Percentiles rank a stretch among this genome's conserved stretches.
phyloP scores from a whole-genome alignment of 495 filamentous ascomycete genomes.

The Amniculicola lignicola region DNA sequence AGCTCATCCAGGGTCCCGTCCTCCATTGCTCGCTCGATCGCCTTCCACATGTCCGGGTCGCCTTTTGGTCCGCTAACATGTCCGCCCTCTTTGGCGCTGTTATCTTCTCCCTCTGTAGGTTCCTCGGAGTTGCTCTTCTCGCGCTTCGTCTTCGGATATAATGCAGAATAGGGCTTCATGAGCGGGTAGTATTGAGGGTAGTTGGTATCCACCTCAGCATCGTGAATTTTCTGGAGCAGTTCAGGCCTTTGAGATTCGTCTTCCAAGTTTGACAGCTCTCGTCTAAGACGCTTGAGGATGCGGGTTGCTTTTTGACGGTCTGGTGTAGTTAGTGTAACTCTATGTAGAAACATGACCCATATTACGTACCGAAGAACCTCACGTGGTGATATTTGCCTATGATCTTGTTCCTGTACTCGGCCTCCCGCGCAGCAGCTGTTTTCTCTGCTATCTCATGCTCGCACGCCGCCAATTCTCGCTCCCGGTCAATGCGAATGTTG shows the following conservation, averaged over 20 bases:
- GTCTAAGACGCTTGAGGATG: constrained; percentile 60
- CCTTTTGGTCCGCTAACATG: constrained; percentile 25
- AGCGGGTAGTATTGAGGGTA: constrained; percentile 84
- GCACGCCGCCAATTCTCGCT: constrained; percentile 75
- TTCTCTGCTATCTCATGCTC: constrained; percentile 64
- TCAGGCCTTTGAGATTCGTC: constrained; percentile 50
- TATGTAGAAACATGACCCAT: neutral
- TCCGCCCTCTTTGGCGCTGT: neutral
- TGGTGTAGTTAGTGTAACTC: constrained; percentile 38
- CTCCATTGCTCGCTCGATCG: constrained; percentile 66
- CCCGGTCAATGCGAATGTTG: constrained; percentile 68
- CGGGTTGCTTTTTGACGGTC: constrained; percentile 83
- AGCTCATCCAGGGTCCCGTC: constrained; percentile 55
- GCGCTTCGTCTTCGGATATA: constrained; percentile 55
- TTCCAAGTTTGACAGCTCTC: constrained; percentile 49
- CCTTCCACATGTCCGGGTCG: constrained; percentile 63
- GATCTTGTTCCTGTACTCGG: constrained; percentile 60
- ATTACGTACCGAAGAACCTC: constrained; percentile 71
- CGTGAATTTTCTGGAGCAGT: constrained; percentile 51
- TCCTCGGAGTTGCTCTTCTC: constrained; percentile 17
- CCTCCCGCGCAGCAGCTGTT: constrained; percentile 48
- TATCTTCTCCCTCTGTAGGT: constrained; percentile 24
- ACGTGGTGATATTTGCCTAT: constrained; percentile 92
- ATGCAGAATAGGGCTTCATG: constrained; percentile 70
- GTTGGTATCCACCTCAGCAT: constrained; percentile 71